phyloP scores from a whole-genome alignment of 768 basidiomycete species.

The Suillus subaureus region DNA sequence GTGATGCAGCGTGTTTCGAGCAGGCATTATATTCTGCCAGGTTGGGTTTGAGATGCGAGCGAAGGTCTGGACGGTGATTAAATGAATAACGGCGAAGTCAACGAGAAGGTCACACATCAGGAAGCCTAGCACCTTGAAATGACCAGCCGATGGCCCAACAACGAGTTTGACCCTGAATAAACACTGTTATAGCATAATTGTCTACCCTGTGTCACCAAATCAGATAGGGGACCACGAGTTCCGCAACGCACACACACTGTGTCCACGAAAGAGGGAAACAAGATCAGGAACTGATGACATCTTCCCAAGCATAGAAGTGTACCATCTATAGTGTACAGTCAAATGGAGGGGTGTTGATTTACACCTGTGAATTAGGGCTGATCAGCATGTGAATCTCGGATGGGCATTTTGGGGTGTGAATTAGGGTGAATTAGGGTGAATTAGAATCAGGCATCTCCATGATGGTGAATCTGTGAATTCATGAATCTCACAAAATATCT shows the following conservation, averaged over 20 bases:
- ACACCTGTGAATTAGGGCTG: too few relatives aligned
- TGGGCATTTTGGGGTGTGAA: too few relatives aligned
- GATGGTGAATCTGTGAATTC: neutral
- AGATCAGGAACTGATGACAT: conserved; percentile 70
- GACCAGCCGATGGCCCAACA: conserved; percentile 95
- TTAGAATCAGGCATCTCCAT: neutral
- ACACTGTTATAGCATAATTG: conserved; percentile 86
- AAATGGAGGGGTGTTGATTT: too few relatives aligned
- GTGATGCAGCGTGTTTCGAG: conserved; percentile 57
- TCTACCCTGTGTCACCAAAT: conserved; percentile 55
- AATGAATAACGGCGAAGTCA: neutral
- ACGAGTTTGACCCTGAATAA: conserved; percentile 83
- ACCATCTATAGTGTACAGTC: conserved; percentile 36
- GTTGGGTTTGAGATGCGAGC: conserved; percentile 42
- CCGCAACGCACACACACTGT: conserved; percentile 38
- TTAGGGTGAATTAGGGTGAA: too few relatives aligned
- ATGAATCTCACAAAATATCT: neutral
- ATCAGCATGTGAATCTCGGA: too few relatives aligned
- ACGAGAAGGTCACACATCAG: conserved; percentile 67
- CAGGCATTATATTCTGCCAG: conserved; percentile 56
- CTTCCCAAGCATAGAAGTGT: conserved; percentile 91
- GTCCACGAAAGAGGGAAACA: conserved; percentile 51
- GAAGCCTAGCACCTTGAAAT: conserved; percentile 58
- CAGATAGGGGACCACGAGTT: neutral
- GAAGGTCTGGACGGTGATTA: conserved; percentile 35